Base-by-base conservation (phyloP, 1,284 basidiomycete genomes). In the Farysia itapuensis region DNA sequence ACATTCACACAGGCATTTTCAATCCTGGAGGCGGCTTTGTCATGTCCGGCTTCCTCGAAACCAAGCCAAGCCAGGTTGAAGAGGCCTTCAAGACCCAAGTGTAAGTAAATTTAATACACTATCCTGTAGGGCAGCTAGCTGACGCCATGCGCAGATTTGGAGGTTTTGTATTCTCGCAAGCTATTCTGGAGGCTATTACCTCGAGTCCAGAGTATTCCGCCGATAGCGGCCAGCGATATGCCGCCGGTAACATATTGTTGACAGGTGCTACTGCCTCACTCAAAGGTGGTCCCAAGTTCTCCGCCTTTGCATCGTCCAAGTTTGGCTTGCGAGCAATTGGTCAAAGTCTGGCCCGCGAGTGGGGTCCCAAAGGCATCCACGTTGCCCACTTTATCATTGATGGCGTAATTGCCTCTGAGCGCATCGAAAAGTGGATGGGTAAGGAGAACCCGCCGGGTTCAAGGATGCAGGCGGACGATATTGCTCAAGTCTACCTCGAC, bases 321-420 rank as follows among this genome's bases (percentile, higher is more conserved):
- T 65, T 60, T 12, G 61, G 61, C 15, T 44, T 60, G 22, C 41
- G 61, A 25, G 56, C 61, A 7, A 26, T 65, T 4, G 52, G 45
- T 15, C 61, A 65, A 32, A 60, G 56, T 24, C 25, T 61, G 39
- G 61, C 57, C 2, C 24, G 58, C 8, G 61, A 65, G 30, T 63
- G 45, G 43, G 48, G 50, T n/a, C 61, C 61, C 6, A 52, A 61
- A 15, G 61, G 61, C 4, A 31, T 65, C 11, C 61, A 65, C 23
- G 61, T 65, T 5, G 41, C 57, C 18, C 61, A 65, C 39, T 56
- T 65, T 21, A 61, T 65, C 39, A 56, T 65, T 21, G 61, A 65
- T 29, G 61, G 57, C 11, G 46, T 56, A 36, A 58, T 58, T 22
- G 43, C 46, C 5, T 51, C 58, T n/a, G 58, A 63, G 14, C 40